A percentile compares a stretch with the other conserved stretches of the same genome.
Conservation (phyloP, 768 basidiomycete species). For the Hortiboletus campestris region DNA sequence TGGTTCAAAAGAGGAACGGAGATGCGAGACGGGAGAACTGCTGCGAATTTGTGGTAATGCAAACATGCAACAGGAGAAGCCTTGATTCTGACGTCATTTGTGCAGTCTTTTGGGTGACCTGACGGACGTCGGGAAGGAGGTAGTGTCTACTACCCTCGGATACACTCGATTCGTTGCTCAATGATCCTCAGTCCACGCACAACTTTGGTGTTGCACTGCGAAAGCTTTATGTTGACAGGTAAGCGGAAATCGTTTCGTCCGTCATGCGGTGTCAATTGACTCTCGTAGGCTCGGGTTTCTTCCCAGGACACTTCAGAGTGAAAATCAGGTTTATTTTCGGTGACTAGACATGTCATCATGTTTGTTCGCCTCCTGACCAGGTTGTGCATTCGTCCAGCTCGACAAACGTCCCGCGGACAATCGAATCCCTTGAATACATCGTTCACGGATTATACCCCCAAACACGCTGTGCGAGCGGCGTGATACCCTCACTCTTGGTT, state of each 20-base stretch:
- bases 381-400: constrained; percentile 38
- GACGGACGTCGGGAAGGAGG: constrained; percentile 59
- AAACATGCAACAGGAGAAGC: neutral
- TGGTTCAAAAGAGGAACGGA: constrained; percentile 53
- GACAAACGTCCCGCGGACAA: constrained; percentile 76
- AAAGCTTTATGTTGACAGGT: constrained; percentile 67
- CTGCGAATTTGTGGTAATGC: constrained; percentile 64
- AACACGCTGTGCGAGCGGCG: constrained; percentile 42
- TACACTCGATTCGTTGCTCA: constrained; percentile 1
- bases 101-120: constrained; percentile 56
- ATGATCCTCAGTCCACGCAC: constrained; percentile 54
- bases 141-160: constrained; percentile 23
- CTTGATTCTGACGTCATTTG: neutral
- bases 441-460: constrained; percentile 71
- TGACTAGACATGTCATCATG: constrained; percentile 16
- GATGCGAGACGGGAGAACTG: constrained; percentile 48
- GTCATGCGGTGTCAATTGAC: neutral
- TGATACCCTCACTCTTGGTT: constrained; percentile 50
- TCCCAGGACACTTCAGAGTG: constrained; percentile 46
- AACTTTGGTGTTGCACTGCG: constrained; percentile 59
- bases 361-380: neutral
- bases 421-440: constrained; percentile 71
- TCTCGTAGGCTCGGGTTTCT: constrained; percentile 59
- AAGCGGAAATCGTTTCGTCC: constrained; percentile 3
- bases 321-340: constrained; percentile 59